These are phyloP conservation scores for Hypoxylon sp. DNA, from an alignment of 2,329 filamentous ascomycete genomes.

Conservation along the genomic window DNA sequence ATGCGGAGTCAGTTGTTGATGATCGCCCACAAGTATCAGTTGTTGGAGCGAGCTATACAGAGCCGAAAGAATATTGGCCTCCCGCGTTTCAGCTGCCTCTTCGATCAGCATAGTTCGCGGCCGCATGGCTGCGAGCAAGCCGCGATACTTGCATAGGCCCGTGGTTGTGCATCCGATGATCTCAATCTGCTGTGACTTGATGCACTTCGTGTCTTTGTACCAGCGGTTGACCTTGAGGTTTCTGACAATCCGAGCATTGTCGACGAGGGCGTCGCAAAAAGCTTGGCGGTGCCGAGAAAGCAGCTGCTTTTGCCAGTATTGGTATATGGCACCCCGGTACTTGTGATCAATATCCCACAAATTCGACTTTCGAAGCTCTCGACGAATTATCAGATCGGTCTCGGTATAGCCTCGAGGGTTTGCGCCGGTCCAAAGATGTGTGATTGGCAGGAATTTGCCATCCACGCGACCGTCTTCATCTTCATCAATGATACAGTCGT, in stretches of 20 bases:
- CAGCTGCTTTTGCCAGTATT: constrained; percentile 64
- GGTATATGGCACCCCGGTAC: constrained; percentile 72
- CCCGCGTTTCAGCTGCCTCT: constrained; percentile 80
- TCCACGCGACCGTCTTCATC: constrained; percentile 52
- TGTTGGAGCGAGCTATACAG: constrained; percentile 62
- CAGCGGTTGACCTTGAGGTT: constrained; percentile 65
- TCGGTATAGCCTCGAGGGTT: constrained; percentile 39
- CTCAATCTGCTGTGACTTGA: constrained; percentile 51
- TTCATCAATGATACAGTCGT: constrained; percentile 48
- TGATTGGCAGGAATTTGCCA: constrained; percentile 55
- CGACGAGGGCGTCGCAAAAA: constrained; percentile 59
- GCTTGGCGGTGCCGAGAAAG: constrained; percentile 56
- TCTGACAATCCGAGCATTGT: constrained; percentile 59
- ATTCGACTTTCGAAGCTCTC: constrained; percentile 54
- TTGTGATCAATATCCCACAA: constrained; percentile 66
- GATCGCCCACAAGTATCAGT: constrained; percentile 74
- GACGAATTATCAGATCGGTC: constrained; percentile 46
- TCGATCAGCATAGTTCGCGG: constrained; percentile 78
- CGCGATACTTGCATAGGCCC: constrained; percentile 81
- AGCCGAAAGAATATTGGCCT: constrained; percentile 65
- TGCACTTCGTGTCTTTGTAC: constrained; percentile 61
- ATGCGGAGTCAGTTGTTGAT: constrained; percentile 78
- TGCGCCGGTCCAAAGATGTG: constrained; percentile 51
- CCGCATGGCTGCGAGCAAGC: constrained; percentile 69
- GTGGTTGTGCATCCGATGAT: constrained; percentile 78